phyloP scores from a whole-genome alignment of 78 protist species.

The Pelomyxa schiedti region DNA sequence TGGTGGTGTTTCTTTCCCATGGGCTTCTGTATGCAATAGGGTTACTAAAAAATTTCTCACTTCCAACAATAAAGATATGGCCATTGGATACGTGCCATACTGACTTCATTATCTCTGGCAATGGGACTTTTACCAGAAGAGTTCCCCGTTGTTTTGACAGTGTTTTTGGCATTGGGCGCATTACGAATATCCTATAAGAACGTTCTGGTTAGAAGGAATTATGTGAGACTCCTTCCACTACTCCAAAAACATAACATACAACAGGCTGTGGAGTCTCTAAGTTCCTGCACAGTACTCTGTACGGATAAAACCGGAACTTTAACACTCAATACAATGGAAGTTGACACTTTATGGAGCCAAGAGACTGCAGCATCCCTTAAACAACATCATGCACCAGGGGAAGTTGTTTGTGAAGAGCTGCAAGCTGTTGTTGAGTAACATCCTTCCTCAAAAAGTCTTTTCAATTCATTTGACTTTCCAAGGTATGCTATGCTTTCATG shows the following conservation, averaged over 20 bases:
- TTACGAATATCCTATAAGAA: background rate
- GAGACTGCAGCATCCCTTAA: too few relatives aligned
- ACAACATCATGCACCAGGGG: background rate
- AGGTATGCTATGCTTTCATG: background rate
- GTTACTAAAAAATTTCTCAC: too few relatives aligned
- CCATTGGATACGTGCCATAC: background rate
- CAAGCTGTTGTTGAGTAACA: background rate
- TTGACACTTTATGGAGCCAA: conserved; percentile 49
- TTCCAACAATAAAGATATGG: too few relatives aligned
- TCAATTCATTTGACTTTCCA: too few relatives aligned
- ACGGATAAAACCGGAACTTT: conserved; percentile 84
- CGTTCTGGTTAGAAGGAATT: background rate
- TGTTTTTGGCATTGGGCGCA: background rate
- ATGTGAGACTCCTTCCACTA: too few relatives aligned
- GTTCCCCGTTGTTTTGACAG: background rate
- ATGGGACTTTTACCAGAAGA: background rate
- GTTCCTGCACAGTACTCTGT: conserved; percentile 1
- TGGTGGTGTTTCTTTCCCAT: background rate
- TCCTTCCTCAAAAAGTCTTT: too few relatives aligned
- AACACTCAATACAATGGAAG: conserved; percentile 87
- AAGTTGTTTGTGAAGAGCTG: background rate
- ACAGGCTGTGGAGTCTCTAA: background rate
- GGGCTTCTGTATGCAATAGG: too few relatives aligned
- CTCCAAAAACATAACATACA: too few relatives aligned
- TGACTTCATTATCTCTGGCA: background rate